Conservation (phyloP, 768 basidiomycete genomes). For the Chlorophyllum brunneum region DNA sequence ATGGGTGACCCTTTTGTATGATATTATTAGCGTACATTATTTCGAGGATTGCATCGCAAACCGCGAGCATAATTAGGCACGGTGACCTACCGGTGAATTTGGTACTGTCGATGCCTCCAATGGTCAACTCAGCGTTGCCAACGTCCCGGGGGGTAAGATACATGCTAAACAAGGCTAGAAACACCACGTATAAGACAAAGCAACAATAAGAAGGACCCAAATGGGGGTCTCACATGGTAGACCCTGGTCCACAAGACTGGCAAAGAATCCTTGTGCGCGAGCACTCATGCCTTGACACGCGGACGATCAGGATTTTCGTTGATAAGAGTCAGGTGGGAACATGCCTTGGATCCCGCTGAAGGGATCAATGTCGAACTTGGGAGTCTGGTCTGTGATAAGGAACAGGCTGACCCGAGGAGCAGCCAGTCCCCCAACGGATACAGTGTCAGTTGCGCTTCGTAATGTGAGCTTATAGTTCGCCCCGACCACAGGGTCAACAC, state of each 20-base stretch:
- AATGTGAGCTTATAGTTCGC: slow-evolving; percentile 44
- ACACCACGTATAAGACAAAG: neutral
- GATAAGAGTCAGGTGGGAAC: slow-evolving; percentile 1
- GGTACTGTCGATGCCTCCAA: slow-evolving; percentile 48
- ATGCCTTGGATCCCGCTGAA: slow-evolving; percentile 54
- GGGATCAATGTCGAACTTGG: slow-evolving; percentile 48
- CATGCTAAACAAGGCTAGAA: slow-evolving; percentile 45
- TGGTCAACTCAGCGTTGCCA: slow-evolving; percentile 49
- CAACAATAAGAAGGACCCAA: neutral
- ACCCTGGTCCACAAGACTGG: slow-evolving; percentile 40
- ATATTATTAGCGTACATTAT: slow-evolving; percentile 4
- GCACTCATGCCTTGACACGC: slow-evolving; percentile 42
- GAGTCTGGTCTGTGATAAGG: slow-evolving; percentile 51
- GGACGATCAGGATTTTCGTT: neutral
- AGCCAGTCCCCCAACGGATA: slow-evolving; percentile 42
- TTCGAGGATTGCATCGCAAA: neutral
- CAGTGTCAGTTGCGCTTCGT: slow-evolving; percentile 43
- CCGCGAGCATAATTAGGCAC: slow-evolving; percentile 7
- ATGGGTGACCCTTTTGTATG: slow-evolving; percentile 32
- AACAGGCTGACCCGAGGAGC: slow-evolving; percentile 37
- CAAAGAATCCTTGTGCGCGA: slow-evolving; percentile 47
- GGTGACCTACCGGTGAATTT: slow-evolving; percentile 42
- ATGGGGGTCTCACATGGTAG: slow-evolving; percentile 38
- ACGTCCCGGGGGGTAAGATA: slow-evolving; percentile 43
- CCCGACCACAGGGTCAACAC: slow-evolving; percentile 50